Evolutionary conservation across 129 eudicot genomes (phyloP), one percentile per base, ranked within the genome.

Genomic region (Escallonia rubra): DNA sequence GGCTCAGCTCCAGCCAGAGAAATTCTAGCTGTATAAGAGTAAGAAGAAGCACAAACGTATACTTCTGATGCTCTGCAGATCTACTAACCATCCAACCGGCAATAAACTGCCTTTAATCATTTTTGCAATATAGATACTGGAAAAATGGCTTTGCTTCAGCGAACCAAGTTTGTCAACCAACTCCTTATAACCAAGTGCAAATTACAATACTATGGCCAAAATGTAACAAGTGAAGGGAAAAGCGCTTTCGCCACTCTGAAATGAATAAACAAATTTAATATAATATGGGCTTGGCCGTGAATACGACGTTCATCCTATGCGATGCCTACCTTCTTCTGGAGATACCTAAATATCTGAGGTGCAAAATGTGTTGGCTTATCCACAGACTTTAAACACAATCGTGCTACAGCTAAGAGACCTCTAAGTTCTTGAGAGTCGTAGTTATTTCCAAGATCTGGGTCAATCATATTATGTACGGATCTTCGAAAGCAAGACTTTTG

Each of bases 361-460:
- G 85, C 74, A 65, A 71, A 83, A 45, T 76, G 44, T 38, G 74
- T 80, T 1, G 96, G 88, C 74, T 76, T 85, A 68, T 85, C 81
- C 12, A 60, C 78, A 58, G 90, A 81, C 61, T 69, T 81, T 71
- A 87, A 67, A 74, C 97, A 91, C 77, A 91, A 72, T 75, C 86
- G 85, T 70, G 96, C 96, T 15, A 91, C 87, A 45, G 84, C 85
- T 63, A 91, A 69, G 43, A 91, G 86, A 59, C 84, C 82, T 79
- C 79, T 83, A 42, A 91, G 85, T 77, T 86, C 96, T 75, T 63
- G 66, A 3, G 85, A 77, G 72, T 91, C 76, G 16, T 91, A 91
- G 71, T 67, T 80, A 51, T 85, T 70, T 57, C 96, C 97, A 44
- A 91, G 86, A 71, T 91, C 97, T 48, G 97, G 97, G 87, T 88